Conservation (phyloP, 148 eudicot species). For the Pharnaceum exiguum region DNA sequence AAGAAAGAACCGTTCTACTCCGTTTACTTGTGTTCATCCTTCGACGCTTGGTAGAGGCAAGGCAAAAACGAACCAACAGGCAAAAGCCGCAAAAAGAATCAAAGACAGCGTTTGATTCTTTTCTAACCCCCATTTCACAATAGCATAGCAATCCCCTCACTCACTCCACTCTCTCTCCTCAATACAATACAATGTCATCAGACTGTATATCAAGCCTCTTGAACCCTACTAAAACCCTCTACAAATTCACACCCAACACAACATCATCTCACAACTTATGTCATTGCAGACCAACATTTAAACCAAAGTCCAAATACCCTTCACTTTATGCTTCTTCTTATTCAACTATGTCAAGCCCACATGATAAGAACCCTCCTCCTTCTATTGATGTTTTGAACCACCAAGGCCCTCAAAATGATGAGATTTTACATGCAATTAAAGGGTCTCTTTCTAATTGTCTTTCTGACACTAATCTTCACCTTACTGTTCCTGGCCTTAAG, state of each 20-base stretch:
- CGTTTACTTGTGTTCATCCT: too few relatives aligned
- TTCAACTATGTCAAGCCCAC: constrained; percentile 33
- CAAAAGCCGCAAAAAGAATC: too few relatives aligned
- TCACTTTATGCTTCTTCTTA: constrained; percentile 24
- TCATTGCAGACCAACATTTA: constrained; percentile 7
- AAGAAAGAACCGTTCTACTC: too few relatives aligned
- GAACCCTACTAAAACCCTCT: constrained; percentile 55
- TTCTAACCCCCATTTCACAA: too few relatives aligned
- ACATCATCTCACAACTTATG: constrained; percentile 3
- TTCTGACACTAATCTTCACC: constrained; percentile 74
- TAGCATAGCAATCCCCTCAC: too few relatives aligned
- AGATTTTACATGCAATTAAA: constrained; percentile 43
- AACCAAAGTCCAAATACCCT: constrained; percentile 16
- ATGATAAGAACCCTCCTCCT: constrained; percentile 14
- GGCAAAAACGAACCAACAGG: too few relatives aligned
- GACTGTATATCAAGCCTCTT: constrained; percentile 19
- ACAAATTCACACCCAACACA: constrained; percentile 2
- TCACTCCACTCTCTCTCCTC: too few relatives aligned
- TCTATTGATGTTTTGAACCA: constrained; percentile 30
- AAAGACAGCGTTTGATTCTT: too few relatives aligned
- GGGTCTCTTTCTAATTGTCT: constrained; percentile 54
- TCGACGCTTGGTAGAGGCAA: too few relatives aligned
- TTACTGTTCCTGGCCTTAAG: constrained; percentile 61
- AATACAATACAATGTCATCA: constrained; percentile 19
- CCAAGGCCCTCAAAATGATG: constrained; percentile 31